These are phyloP conservation scores for Rheum nobile DNA, from an alignment of 148 eudicot genomes.

Conservation along the genomic window DNA sequence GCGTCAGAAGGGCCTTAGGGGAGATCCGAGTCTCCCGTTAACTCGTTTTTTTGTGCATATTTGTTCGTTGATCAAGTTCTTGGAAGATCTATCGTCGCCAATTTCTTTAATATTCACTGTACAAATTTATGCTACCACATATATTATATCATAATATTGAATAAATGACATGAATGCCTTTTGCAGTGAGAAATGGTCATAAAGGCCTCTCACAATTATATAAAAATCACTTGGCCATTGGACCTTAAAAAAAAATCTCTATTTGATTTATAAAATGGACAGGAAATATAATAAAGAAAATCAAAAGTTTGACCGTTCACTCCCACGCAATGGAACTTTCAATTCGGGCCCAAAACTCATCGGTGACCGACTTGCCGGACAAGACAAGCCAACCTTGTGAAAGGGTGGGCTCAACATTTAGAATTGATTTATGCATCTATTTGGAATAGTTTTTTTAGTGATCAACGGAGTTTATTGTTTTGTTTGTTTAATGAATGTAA, in stretches of 20 bases:
- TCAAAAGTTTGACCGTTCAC: background rate
- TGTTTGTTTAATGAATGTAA: no score
- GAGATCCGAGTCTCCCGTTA: no score
- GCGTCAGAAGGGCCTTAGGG: no score
- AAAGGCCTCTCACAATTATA: background rate
- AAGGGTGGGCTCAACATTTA: background rate
- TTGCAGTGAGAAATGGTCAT: background rate
- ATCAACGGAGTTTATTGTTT: no score
- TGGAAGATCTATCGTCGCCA: no score
- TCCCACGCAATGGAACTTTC: background rate
- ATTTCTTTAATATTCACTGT: no score
- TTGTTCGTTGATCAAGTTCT: no score
- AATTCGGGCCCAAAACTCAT: background rate
- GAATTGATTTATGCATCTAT: no score
- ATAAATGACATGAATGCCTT: background rate
- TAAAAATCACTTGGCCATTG: background rate
- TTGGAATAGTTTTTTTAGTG: no score
- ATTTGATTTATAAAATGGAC: background rate
- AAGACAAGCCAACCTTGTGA: background rate
- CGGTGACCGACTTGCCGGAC: background rate
- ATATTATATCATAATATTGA: no score
- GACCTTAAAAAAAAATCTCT: background rate
- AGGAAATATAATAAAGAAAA: background rate
- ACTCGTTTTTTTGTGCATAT: no score
- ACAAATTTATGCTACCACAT: no score